Percentiles rank a stretch among this genome's conserved stretches.
Conservation (phyloP, 2,329 filamentous ascomycete species). For the Botryotinia globosa region DNA sequence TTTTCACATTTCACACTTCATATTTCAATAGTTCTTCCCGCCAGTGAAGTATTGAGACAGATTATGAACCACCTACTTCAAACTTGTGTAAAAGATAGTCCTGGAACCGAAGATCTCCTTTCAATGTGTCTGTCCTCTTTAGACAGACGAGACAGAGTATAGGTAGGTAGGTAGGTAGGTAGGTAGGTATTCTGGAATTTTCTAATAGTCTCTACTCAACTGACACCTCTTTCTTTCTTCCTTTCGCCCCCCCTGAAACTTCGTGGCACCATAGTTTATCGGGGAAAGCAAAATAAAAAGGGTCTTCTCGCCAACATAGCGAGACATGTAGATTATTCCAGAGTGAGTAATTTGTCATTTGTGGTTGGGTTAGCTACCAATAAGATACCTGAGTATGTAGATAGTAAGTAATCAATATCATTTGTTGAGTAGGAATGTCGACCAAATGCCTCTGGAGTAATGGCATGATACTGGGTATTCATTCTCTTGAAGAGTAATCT, state of each 20-base stretch:
- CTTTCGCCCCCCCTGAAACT: background rate
- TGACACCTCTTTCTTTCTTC: background rate
- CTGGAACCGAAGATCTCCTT: background rate
- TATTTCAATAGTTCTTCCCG: background rate
- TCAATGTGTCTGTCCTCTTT: background rate
- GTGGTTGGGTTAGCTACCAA: background rate
- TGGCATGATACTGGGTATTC: background rate
- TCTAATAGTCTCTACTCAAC: background rate
- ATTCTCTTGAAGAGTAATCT: background rate
- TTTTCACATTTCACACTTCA: background rate
- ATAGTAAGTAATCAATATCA: background rate
- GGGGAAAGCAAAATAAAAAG: background rate
- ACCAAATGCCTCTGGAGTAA: background rate
- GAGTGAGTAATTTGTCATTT: slow-evolving; percentile 1
- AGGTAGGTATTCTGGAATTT: background rate
- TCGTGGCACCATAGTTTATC: slow-evolving; percentile 4
- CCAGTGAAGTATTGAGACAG: background rate
- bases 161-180: no score
- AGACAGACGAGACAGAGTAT: background rate
- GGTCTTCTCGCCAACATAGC: background rate
- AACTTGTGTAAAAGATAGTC: background rate
- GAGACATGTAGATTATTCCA: background rate
- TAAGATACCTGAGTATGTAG: background rate
- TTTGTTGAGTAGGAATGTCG: slow-evolving; percentile 2
- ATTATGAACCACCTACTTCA: background rate